Base-by-base conservation (phyloP, 108 stramenopile genomes). In the Licmophora abbreviata region DNA sequence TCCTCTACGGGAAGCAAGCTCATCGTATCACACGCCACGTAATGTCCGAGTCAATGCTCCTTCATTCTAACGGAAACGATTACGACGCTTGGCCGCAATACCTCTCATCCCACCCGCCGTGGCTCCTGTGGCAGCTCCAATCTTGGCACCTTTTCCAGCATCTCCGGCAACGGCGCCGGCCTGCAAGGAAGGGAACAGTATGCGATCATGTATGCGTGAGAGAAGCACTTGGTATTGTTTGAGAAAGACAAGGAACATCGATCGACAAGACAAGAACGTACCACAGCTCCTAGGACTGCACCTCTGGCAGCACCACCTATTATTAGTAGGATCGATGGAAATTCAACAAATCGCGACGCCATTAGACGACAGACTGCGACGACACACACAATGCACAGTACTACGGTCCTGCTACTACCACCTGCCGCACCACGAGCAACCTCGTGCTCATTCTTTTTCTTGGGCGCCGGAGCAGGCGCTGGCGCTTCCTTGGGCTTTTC, bases 61-160 rank as follows among this genome's bases (percentile, higher is more conserved):
- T n/a, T n/a, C n/a, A n/a, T n/a, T n/a, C n/a, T n/a, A n/a, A n/a
- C 38, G 38, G 3, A 40, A 40, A 27, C 55, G 55, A 44, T 27
- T 29, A 14, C 55, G 55, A 44, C 55, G 55, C 20, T 43, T 40
- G 18, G 41, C 55, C 29, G 42, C 55, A 11, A 56, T 21, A 1
- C 55, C 55, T 28, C 20, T 14, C 55, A 56, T 44, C 14, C 28
- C 55, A 9, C 55, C 55, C 3, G 28, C 55, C 15, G 55, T 56
- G 10, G 55, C 55, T 30, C 55, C 55, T 15, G 44, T 20, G 23
- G 55, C 55, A 12, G 55, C 55, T 23, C 26, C 38, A 2, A 40
- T 40, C 38, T 56, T 56, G 55, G 55, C 55, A 30, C 55, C 55
- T 43, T 56, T n/a, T 12, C 42, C 55, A 12, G 55, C 20, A 44